These are phyloP conservation scores for Biscutella laevigata DNA, from an alignment of 441 rosid genomes.

Conservation along the genomic window DNA sequence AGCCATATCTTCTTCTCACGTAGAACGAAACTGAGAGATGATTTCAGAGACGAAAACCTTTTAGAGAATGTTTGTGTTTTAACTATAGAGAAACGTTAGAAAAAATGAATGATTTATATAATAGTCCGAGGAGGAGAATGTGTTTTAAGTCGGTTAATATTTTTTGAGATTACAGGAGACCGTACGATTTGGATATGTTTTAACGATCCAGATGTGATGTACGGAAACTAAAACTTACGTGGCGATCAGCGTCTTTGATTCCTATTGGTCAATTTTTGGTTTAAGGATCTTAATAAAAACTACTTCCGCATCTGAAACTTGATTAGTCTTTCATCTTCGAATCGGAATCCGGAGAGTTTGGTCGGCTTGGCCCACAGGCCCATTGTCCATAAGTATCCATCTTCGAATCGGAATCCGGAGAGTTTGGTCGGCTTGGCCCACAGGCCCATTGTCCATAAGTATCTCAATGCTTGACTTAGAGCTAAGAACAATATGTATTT, in stretches of 20 bases:
- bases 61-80: not conserved
- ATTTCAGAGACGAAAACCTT: not conserved
- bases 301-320: too few relatives aligned
- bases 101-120: not conserved
- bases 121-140: not conserved
- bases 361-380: too few relatives aligned
- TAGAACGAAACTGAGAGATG: not conserved
- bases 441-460: too few relatives aligned
- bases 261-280: too few relatives aligned
- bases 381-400: too few relatives aligned
- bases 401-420: too few relatives aligned
- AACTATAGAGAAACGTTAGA: not conserved
- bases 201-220: not conserved
- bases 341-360: too few relatives aligned
- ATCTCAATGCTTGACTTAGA: too few relatives aligned
- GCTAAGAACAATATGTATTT: too few relatives aligned
- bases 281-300: too few relatives aligned
- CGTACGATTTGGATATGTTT: not conserved
- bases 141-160: constrained; percentile 2
- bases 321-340: too few relatives aligned
- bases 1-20: constrained; percentile 32
- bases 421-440: too few relatives aligned
- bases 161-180: not conserved
- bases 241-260: not conserved
- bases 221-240: not conserved